Evolutionary conservation across 2,329 filamentous ascomycete genomes (phyloP).

Genomic region (Cytospora piceicola): DNA sequence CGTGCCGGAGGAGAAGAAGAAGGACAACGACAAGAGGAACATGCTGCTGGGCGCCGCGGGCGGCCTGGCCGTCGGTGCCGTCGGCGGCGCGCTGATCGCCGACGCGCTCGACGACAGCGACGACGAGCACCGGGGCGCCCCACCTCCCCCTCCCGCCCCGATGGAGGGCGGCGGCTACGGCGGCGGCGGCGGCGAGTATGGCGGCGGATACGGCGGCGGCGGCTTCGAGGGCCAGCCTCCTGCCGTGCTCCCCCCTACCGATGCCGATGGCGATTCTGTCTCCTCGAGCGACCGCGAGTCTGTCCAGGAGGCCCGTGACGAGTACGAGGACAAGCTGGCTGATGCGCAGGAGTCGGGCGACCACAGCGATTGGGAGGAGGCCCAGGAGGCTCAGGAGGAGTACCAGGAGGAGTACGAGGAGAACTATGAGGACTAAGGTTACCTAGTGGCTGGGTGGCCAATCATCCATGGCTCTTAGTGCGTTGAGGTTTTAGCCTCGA

Average conservation of each 20-base stretch:
- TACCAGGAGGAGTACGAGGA: slow-evolving; percentile 56
- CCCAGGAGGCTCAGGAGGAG: slow-evolving; percentile 56
- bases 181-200: background rate
- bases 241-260: slow-evolving; percentile 43
- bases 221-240: slow-evolving; percentile 38
- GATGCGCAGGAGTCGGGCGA: slow-evolving; percentile 47
- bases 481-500: background rate
- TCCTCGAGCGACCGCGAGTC: slow-evolving; percentile 48
- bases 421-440: slow-evolving; percentile 39
- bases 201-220: background rate
- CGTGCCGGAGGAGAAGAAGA: slow-evolving; percentile 40
- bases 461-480: too few species aligned
- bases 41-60: slow-evolving; percentile 62
- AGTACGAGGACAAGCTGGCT: slow-evolving; percentile 49
- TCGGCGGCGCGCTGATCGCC: slow-evolving; percentile 62
- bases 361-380: slow-evolving; percentile 56
- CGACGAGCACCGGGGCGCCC: slow-evolving; percentile 29
- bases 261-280: slow-evolving; percentile 48
- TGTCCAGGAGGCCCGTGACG: slow-evolving; percentile 47
- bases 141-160: slow-evolving; percentile 24
- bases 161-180: slow-evolving; percentile 28
- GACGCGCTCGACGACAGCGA: slow-evolving; percentile 53
- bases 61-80: slow-evolving; percentile 60
- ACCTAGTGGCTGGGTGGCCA: background rate
- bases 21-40: slow-evolving; percentile 54